Conservation (phyloP, 176 grass and related monocot genomes). For the Oryza longistaminata region DNA sequence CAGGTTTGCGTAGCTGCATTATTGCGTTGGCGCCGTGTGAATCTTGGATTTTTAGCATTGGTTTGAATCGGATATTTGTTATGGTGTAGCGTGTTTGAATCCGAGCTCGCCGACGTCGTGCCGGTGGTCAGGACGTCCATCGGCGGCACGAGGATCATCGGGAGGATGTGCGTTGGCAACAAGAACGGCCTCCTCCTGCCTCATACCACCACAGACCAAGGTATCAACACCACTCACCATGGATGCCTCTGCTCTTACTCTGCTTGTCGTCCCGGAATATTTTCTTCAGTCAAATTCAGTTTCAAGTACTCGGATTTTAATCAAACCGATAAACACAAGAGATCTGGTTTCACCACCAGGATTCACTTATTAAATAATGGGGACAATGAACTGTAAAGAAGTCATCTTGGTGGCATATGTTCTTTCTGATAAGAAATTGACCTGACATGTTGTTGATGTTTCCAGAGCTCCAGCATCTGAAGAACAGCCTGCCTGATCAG, state of each 20-base stretch:
- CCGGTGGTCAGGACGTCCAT: conserved; percentile 78
- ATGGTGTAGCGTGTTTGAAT: conserved; percentile 61
- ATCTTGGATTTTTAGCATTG: too few relatives aligned
- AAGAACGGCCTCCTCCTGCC: conserved; percentile 85
- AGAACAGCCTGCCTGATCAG: conserved; percentile 79
- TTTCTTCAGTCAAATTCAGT: neutral
- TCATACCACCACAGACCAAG: conserved; percentile 86
- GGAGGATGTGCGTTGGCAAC: conserved; percentile 81
- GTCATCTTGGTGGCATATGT: neutral
- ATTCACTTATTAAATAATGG: too few relatives aligned
- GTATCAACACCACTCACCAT: conserved; percentile 11
- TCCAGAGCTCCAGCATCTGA: conserved; percentile 72
- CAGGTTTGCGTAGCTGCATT: conserved; percentile 38
- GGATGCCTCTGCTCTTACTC: too few relatives aligned
- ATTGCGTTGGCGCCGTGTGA: too few relatives aligned
- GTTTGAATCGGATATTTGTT: too few relatives aligned
- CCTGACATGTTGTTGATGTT: neutral
- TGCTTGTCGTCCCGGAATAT: neutral
- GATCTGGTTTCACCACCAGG: too few relatives aligned
- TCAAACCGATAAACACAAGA: too few relatives aligned
- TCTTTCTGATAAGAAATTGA: neutral
- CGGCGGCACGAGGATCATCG: conserved; percentile 70
- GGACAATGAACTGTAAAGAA: too few relatives aligned
- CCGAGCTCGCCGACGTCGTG: conserved; percentile 60
- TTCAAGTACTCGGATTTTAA: too few relatives aligned